phyloP scores from a whole-genome alignment of 805 yeast genomes.

The Monosporozyma unispora region DNA sequence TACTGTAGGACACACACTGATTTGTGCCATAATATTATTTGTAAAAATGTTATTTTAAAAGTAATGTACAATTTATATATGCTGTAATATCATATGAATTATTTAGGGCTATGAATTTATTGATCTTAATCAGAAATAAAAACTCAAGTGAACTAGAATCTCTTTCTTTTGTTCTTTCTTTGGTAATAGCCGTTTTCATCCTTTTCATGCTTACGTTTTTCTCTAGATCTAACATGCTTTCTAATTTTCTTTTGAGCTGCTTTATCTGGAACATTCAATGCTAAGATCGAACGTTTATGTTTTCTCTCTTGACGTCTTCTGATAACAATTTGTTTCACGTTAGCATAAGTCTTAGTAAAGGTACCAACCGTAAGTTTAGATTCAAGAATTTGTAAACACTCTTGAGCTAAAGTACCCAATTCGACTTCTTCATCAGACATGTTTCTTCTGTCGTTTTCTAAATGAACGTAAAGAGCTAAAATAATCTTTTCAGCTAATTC shows the following conservation, averaged over 20 bases:
- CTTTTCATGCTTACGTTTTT: constrained; percentile 63
- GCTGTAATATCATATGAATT: background rate
- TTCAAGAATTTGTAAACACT: constrained; percentile 61
- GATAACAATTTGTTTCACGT: constrained; percentile 52
- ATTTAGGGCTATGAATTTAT: no score
- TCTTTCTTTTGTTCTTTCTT: constrained; percentile 44
- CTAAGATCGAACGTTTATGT: constrained; percentile 64
- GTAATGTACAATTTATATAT: background rate
- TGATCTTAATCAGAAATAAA: no score
- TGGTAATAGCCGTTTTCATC: constrained; percentile 73
- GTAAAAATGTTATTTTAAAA: background rate
- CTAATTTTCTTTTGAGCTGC: constrained; percentile 71
- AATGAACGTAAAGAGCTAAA: constrained; percentile 44
- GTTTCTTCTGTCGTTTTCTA: constrained; percentile 30
- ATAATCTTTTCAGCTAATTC: constrained; percentile 42
- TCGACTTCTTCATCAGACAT: constrained; percentile 40
- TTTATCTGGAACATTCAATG: constrained; percentile 68
- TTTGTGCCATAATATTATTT: background rate
- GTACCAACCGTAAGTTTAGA: constrained; percentile 61
- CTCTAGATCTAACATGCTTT: constrained; percentile 68
- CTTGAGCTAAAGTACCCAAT: constrained; percentile 44
- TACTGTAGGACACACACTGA: background rate
- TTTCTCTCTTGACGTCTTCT: constrained; percentile 67
- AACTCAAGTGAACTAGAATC: constrained; percentile 8
- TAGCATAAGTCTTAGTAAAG: constrained; percentile 51